These are phyloP conservation scores for Kuraishia cidri DNA, from an alignment of 805 yeast genomes.

Conservation along the genomic window DNA sequence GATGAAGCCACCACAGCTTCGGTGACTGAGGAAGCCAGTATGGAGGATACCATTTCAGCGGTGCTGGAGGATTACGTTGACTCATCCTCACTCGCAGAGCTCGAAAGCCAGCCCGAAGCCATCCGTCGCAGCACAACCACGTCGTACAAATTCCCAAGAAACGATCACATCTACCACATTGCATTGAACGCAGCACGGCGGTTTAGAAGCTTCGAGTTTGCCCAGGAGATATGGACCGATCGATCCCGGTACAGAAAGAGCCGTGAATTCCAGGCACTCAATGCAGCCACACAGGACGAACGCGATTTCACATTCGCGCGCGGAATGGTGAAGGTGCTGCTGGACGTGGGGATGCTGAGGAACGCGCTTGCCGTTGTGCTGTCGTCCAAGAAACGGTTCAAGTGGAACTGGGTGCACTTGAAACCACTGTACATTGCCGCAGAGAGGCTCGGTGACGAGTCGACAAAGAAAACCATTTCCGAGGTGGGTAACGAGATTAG, in stretches of 20 bases:
- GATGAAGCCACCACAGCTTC: conserved; percentile 8
- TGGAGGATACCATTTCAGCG: too few species aligned
- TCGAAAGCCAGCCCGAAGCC: conserved; percentile 5
- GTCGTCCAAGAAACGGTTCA: conserved; percentile 59
- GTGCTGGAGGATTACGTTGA: neutral
- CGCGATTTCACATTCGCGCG: conserved; percentile 66
- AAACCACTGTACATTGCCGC: conserved; percentile 30
- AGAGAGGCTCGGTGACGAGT: conserved; percentile 31
- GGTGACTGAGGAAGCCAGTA: too few species aligned
- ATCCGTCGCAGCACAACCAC: conserved; percentile 3
- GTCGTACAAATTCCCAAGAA: conserved; percentile 24
- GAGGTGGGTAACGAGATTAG: neutral
- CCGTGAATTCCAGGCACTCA: conserved; percentile 30
- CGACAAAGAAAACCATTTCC: conserved; percentile 11
- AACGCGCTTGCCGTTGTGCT: conserved; percentile 67
- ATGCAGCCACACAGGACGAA: conserved; percentile 25
- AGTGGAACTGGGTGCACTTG: conserved; percentile 52
- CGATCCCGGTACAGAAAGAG: conserved; percentile 68
- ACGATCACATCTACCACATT: conserved; percentile 44
- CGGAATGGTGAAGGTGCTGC: conserved; percentile 54
- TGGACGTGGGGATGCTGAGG: conserved; percentile 41
- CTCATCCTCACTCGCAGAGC: too few species aligned
- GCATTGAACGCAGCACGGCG: conserved; percentile 60
- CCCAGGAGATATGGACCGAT: conserved; percentile 65
- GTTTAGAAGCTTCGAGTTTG: conserved; percentile 45